Conservation (phyloP, 1,284 basidiomycete genomes). For the Malassezia vespertilionis region DNA sequence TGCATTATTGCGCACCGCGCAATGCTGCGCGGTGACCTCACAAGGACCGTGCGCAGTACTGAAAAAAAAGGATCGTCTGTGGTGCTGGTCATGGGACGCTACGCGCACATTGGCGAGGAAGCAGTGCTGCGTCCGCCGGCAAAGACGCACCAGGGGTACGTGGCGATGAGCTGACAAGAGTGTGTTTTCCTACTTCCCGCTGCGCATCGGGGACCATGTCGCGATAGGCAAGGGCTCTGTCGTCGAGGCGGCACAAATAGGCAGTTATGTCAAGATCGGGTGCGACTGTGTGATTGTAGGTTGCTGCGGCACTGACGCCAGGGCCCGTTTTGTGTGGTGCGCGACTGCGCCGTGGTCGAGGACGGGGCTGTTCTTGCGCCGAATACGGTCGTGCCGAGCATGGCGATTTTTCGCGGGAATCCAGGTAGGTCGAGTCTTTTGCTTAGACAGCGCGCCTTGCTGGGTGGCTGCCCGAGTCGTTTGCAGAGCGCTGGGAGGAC, state of each 20-base stretch:
- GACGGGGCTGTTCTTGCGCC: slow-evolving; percentile 82
- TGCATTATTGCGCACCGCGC: slow-evolving; percentile 81
- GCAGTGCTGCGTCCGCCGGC: slow-evolving; percentile 63
- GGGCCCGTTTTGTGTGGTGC: slow-evolving; percentile 94
- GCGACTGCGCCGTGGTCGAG: slow-evolving; percentile 78
- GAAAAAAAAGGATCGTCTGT: slow-evolving; percentile 52
- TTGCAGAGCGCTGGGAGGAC: slow-evolving; percentile 66
- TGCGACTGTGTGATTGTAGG: slow-evolving; percentile 80
- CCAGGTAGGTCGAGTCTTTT: slow-evolving; percentile 57
- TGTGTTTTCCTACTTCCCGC: slow-evolving; percentile 92
- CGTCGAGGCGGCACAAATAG: slow-evolving; percentile 87
- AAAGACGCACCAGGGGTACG: slow-evolving; percentile 57
- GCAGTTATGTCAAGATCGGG: slow-evolving; percentile 86
- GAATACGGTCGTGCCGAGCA: slow-evolving; percentile 79
- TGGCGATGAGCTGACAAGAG: slow-evolving; percentile 11
- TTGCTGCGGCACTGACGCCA: not conserved
- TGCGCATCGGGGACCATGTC: slow-evolving; percentile 90
- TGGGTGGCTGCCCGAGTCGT: slow-evolving; percentile 78
- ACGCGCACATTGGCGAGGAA: slow-evolving; percentile 79
- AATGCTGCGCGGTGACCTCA: slow-evolving; percentile 77
- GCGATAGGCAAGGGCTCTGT: slow-evolving; percentile 76
- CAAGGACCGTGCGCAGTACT: slow-evolving; percentile 18
- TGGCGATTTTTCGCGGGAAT: slow-evolving; percentile 75
- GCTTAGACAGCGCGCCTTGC: slow-evolving; percentile 59
- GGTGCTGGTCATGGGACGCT: slow-evolving; percentile 80